Evolutionary conservation across 352 stramenopile genomes (phyloP), one percentile per base, ranked within the genome.

Genomic region (Phytophthora pinifolia): DNA sequence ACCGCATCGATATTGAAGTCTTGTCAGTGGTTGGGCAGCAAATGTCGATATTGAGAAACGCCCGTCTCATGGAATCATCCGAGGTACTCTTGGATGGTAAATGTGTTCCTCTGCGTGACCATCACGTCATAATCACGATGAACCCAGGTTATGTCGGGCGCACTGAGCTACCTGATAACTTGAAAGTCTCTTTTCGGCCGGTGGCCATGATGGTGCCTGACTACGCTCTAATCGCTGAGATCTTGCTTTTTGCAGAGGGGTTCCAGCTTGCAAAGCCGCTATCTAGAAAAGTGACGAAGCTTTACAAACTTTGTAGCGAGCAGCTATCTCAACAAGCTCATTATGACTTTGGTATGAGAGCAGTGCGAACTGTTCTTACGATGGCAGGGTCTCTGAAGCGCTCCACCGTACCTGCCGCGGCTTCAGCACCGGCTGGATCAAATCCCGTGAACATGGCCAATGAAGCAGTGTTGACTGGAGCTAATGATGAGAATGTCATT

Each of bases 161-260:
- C 8, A 90, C 79, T 1, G 87, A 94, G 60, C 65, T 96, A 13
- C 87, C 86, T 4, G 88, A 94, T 38, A 95, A 95, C 44, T 54
- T 94, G 9, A 92, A 94, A 41, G 69, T 86, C 0, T 89, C 76
- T 38, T 96, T 96, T 39, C 83, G 87, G 0, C 81, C 83, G 0
- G 77, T 94, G 13, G 84, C 87, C 4, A 96, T 96, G 86, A 96
- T 96, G 87, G 83, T 95, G 14, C 87, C 87, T 9, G 83, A 96
- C 44, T 92, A 92, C 27, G 73, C 70, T 30, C 49, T 95, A 38
- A 96, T 96, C 38, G 75, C 80, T 13, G 81, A 94, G 62, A 90
- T 96, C 20, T 64, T 94, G 41, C 57, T 96, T 5, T 93, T 90
- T 54, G 76, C 81, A 1, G 84, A 92, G 41, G 86, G 86, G 1